These are phyloP conservation scores for Priceomyces carsonii DNA, from an alignment of 805 yeast species.

Conservation along the genomic window DNA sequence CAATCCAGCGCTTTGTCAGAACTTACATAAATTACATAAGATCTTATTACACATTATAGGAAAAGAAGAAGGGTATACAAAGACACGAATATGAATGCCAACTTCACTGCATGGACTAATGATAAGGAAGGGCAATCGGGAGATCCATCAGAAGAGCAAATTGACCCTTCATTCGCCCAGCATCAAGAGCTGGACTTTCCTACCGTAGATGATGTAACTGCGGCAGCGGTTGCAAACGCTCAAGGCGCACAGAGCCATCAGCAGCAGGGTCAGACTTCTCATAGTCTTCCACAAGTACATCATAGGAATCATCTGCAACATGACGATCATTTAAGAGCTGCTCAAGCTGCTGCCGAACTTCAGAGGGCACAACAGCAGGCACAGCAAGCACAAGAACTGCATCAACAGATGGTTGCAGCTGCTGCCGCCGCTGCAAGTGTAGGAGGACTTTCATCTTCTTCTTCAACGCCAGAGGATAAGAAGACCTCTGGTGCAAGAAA, in stretches of 20 bases:
- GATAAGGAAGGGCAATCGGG: conserved; percentile 18
- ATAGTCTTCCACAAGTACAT: conserved; percentile 6
- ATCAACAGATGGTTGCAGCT: conserved; percentile 10
- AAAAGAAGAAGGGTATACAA: not conserved
- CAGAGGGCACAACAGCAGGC: conserved; percentile 15
- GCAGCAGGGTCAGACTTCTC: conserved; percentile 8
- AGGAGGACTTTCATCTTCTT: conserved; percentile 7
- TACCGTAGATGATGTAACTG: conserved; percentile 20
- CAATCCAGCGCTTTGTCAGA: conserved; percentile 15
- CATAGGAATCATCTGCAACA: conserved; percentile 12
- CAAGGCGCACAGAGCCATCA: conserved; percentile 16
- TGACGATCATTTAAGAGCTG: conserved; percentile 11
- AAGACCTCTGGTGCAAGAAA: conserved; percentile 4
- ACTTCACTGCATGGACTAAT: conserved; percentile 23
- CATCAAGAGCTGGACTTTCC: conserved; percentile 24
- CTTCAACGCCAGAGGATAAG: not conserved
- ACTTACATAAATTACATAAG: conserved; percentile 15
- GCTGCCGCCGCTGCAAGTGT: conserved; percentile 11
- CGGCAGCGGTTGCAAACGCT: conserved; percentile 22
- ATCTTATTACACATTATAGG: conserved; percentile 3
- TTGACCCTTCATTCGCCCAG: conserved; percentile 32
- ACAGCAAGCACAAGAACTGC: conserved; percentile 10
- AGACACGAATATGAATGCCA: conserved; percentile 18
- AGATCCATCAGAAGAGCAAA: conserved; percentile 22
- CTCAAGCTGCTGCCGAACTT: conserved; percentile 13